Evolutionary conservation across 148 eudicot species (phyloP).

Genomic region (Rhododendron williamsianum): DNA sequence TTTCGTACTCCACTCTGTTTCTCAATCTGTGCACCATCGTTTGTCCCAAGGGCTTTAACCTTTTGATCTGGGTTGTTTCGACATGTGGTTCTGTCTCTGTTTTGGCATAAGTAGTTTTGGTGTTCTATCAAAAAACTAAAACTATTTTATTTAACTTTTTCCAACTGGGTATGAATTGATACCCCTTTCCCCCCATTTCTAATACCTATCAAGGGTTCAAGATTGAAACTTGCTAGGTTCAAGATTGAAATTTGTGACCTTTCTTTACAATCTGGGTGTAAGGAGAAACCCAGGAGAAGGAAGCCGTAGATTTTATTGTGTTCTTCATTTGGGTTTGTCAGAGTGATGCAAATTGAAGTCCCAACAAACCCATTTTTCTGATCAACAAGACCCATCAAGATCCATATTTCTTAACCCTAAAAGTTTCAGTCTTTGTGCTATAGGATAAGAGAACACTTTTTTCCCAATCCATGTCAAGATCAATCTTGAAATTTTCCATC

Average conservation of each 20-base stretch:
- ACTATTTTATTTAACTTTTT: not conserved
- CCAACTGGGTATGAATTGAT: constrained; percentile 10
- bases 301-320: not conserved
- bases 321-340: not conserved
- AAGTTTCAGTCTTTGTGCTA: not conserved
- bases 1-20: not conserved
- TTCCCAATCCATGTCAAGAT: not conserved
- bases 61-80: constrained; percentile 1
- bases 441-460: not conserved
- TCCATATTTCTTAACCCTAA: not conserved
- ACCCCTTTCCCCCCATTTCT: not conserved
- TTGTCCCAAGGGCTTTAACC: not conserved
- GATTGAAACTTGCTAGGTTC: not conserved
- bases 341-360: not conserved
- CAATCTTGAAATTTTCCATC: not conserved
- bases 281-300: not conserved
- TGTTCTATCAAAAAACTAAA: not conserved
- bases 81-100: not conserved
- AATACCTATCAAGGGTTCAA: not conserved
- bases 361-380: not conserved
- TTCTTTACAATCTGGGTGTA: not conserved
- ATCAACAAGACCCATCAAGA: not conserved
- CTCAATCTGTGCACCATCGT: constrained; percentile 3
- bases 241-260: not conserved
- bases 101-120: not conserved